Percentiles rank a stretch among this genome's conserved stretches.
These are phyloP conservation scores for Coemansia umbellata DNA, from an alignment of 192 early-diverging fungal genomes.

Conservation along the genomic window DNA sequence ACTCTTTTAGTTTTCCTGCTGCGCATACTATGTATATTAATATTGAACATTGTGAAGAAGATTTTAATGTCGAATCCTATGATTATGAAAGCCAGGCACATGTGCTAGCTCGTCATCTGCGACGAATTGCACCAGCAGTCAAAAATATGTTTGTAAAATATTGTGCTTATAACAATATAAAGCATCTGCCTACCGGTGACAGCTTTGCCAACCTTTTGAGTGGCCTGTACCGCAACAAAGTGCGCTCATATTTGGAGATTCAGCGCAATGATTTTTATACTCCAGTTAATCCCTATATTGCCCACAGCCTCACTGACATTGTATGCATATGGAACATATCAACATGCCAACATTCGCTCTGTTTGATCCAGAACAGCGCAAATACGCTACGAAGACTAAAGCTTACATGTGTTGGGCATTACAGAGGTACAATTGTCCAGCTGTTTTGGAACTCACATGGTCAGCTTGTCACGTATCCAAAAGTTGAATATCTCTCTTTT, in stretches of 20 bases:
- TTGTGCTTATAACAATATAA: conserved; percentile 1
- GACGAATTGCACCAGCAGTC: conserved; percentile 1
- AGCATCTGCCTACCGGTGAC: neutral
- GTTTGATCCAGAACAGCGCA: conserved; percentile 12
- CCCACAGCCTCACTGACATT: conserved; percentile 8
- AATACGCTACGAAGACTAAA: neutral
- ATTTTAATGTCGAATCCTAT: neutral
- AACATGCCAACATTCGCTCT: neutral
- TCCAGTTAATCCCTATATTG: conserved; percentile 3
- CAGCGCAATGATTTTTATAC: conserved; percentile 10
- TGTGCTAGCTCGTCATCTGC: conserved; percentile 2
- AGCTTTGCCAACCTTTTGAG: conserved; percentile 8
- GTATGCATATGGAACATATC: conserved; percentile 10
- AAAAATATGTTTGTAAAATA: neutral
- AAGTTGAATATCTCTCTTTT: conserved; percentile 3
- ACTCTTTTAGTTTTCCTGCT: neutral
- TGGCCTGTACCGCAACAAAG: neutral
- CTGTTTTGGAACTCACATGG: conserved; percentile 2
- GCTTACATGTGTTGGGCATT: neutral
- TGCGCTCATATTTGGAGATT: neutral
- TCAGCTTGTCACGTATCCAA: neutral
- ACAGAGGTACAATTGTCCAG: neutral
- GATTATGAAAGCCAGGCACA: conserved; percentile 15
- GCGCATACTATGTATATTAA: neutral
- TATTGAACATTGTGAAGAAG: neutral